Conservation (phyloP, 2,329 filamentous ascomycete genomes). For the Alternaria rosae region DNA sequence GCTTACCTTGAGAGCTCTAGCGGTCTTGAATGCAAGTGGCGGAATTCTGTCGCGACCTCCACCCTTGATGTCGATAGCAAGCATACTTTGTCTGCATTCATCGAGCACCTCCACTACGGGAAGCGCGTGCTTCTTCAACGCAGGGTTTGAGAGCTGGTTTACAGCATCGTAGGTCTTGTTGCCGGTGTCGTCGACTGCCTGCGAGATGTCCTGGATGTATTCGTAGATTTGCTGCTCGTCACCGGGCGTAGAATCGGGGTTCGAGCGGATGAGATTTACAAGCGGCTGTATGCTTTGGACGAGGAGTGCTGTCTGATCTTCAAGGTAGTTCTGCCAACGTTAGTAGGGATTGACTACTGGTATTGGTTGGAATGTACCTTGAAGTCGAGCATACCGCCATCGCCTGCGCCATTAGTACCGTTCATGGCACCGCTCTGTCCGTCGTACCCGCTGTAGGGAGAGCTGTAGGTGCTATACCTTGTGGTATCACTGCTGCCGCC, state of each 20-base stretch:
- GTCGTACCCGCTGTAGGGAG: constrained; percentile 48
- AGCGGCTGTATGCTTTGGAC: constrained; percentile 84
- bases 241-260: constrained; percentile 33
- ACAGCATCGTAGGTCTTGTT: constrained; percentile 66
- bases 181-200: constrained; percentile 74
- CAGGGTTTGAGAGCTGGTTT: constrained; percentile 57
- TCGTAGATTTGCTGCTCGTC: constrained; percentile 63
- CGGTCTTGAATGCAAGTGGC: constrained; percentile 86
- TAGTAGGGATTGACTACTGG: constrained; percentile 6
- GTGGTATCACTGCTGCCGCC: constrained; percentile 48
- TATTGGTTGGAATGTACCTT: constrained; percentile 58
- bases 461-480: constrained; percentile 46
- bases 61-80: constrained; percentile 66
- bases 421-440: constrained; percentile 41
- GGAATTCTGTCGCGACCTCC: constrained; percentile 72
- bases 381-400: constrained; percentile 62
- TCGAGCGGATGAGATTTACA: constrained; percentile 70
- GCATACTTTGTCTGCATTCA: constrained; percentile 69
- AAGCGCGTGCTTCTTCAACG: constrained; percentile 59
- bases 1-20: constrained; percentile 74
- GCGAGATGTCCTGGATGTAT: constrained; percentile 75
- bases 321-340: constrained; percentile 70
- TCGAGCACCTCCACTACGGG: constrained; percentile 65
- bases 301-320: constrained; percentile 80
- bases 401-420: constrained; percentile 31